phyloP scores from a whole-genome alignment of 1,139 yeast species.

The Nadsonia commutata region DNA sequence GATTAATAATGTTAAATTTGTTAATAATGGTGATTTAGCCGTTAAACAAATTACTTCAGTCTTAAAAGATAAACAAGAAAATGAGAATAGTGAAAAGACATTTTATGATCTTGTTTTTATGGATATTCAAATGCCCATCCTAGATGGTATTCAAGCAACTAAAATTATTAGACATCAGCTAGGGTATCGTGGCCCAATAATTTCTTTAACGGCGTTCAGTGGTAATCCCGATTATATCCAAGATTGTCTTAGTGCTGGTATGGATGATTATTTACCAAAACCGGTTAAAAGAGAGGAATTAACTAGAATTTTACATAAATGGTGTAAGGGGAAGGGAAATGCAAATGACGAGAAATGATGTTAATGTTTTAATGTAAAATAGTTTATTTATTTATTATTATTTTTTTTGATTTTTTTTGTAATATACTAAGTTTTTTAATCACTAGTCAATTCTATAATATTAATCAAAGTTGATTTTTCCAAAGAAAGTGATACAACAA shows the following conservation, averaged over 20 bases:
- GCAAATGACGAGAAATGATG: too few species aligned
- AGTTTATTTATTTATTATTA: too few species aligned
- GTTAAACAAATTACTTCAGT: conserved; percentile 46
- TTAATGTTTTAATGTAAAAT: too few species aligned
- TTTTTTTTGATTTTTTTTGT: too few species aligned
- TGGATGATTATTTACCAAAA: conserved; percentile 77
- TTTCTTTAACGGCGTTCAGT: conserved; percentile 89
- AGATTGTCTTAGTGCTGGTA: conserved; percentile 67
- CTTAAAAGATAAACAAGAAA: conserved; percentile 5
- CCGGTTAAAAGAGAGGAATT: conserved; percentile 67
- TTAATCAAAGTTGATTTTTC: too few species aligned
- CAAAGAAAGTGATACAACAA: too few species aligned
- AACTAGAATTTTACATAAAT: conserved; percentile 30
- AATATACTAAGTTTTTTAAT: too few species aligned
- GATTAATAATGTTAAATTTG: conserved; percentile 51
- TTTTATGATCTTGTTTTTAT: conserved; percentile 64
- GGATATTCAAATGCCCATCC: conserved; percentile 95
- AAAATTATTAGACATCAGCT: conserved; percentile 51
- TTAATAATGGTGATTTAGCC: conserved; percentile 85
- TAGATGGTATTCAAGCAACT: conserved; percentile 80
- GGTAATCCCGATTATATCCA: conserved; percentile 62
- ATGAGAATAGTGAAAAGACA: conserved; percentile 8
- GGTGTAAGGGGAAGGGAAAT: too few species aligned
- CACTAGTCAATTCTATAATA: too few species aligned
- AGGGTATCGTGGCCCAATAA: conserved; percentile 58